Percentiles rank a stretch among this genome's conserved stretches.
These are phyloP conservation scores for Mycena haematopus DNA, from an alignment of 768 basidiomycete genomes.

Conservation along the genomic window DNA sequence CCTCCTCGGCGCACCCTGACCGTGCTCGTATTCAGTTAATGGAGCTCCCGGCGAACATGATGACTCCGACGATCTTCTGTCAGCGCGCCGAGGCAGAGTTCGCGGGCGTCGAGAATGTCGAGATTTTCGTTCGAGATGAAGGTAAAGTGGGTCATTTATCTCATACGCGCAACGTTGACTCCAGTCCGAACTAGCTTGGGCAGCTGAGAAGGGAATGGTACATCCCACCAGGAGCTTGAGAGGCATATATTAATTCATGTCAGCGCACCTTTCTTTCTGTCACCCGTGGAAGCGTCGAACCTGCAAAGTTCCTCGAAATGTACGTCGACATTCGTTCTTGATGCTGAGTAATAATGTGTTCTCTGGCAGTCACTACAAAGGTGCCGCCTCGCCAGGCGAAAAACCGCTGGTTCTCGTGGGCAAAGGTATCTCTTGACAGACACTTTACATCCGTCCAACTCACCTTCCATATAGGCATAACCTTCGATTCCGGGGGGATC, in stretches of 20 bases:
- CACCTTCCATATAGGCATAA: slow-evolving; percentile 55
- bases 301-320: slow-evolving; percentile 90
- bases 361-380: slow-evolving; percentile 74
- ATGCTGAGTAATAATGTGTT: background rate
- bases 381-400: slow-evolving; percentile 60
- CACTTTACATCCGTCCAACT: background rate
- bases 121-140: slow-evolving; percentile 75
- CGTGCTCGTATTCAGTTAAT: slow-evolving; percentile 55
- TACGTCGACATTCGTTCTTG: slow-evolving; percentile 36
- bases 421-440: slow-evolving; percentile 65
- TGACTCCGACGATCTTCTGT: slow-evolving; percentile 85
- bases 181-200: slow-evolving; percentile 65
- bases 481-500: slow-evolving; percentile 90
- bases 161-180: slow-evolving; percentile 3
- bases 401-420: slow-evolving; percentile 80
- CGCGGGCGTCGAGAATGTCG: slow-evolving; percentile 66
- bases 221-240: slow-evolving; percentile 5
- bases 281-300: slow-evolving; percentile 80
- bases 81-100: slow-evolving; percentile 76
- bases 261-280: slow-evolving; percentile 89
- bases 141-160: slow-evolving; percentile 46
- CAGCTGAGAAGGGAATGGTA: slow-evolving; percentile 84
- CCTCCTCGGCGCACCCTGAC: slow-evolving; percentile 3
- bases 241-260: background rate
- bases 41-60: slow-evolving; percentile 86